Conservation (phyloP, 169 alveolate genomes). For the Plasmodium vinckei region DNA sequence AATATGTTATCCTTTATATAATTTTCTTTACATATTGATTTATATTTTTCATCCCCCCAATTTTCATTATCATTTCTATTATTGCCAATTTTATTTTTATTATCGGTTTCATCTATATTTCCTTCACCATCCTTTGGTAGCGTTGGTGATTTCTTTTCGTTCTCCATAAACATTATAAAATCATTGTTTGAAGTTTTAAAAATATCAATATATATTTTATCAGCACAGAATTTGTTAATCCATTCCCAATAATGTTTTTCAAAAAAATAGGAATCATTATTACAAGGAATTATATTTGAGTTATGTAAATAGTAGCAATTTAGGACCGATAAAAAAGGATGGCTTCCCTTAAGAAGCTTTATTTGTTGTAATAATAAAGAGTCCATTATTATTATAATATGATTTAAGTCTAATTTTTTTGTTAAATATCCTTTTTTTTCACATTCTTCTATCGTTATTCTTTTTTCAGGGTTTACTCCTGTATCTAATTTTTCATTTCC, state of each 20-base stretch:
- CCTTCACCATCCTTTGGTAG: background rate
- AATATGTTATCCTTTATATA: slow-evolving; percentile 22
- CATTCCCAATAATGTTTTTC: slow-evolving; percentile 41
- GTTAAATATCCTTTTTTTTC: slow-evolving; percentile 51
- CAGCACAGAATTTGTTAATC: slow-evolving; percentile 10
- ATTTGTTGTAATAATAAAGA: slow-evolving; percentile 31
- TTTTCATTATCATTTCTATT: background rate
- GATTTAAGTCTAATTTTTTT: slow-evolving; percentile 10
- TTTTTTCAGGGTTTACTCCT: slow-evolving; percentile 68
- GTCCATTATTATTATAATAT: slow-evolving; percentile 48
- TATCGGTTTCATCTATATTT: background rate
- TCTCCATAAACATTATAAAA: slow-evolving; percentile 24
- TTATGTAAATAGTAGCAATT: slow-evolving; percentile 66
- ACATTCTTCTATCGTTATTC: slow-evolving; percentile 64
- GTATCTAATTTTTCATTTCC: slow-evolving; percentile 58
- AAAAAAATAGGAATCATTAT: slow-evolving; percentile 22
- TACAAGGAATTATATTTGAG: slow-evolving; percentile 46
- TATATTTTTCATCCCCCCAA: background rate
- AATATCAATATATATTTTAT: slow-evolving; percentile 36
- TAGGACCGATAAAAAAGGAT: slow-evolving; percentile 67
- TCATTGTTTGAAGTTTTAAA: slow-evolving; percentile 48
- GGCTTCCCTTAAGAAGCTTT: slow-evolving; percentile 40
- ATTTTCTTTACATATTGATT: slow-evolving; percentile 9
- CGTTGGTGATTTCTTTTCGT: background rate
- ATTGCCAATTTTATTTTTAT: background rate